Evolutionary conservation across 2,329 filamentous ascomycete species (phyloP), one percentile per base, ranked within the genome.

Genomic region (Botrytis pseudocinerea): DNA sequence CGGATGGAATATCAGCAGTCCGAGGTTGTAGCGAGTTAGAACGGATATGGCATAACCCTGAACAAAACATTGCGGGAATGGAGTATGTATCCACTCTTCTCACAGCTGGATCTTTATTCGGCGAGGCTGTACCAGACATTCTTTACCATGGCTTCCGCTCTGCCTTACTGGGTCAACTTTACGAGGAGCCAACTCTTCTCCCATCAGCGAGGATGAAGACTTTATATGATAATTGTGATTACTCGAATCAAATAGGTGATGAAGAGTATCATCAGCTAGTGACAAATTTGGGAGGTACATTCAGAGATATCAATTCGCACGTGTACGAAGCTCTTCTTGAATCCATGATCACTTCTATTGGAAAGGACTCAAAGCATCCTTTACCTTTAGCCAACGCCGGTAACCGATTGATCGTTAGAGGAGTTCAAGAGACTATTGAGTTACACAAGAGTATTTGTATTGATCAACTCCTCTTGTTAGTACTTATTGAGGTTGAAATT

Each of bases 401-500:
- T 28, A 88, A 90, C 59, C 93, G 90, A 77, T 83, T 94, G 2
- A 85, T 94, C 22, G 88, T 97, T 18, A 91, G 90, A 75, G 91
- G 93, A 10, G 90, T 93, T 0, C 92, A 95, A 79, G 94, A 98
- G 80, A 91, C 89, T 20, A 87, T 96, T 10, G 87, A 92, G 69
- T 83, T 93, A 46, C 91, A 92, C 74, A 91, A 90, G 83, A 89
- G 89, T 74, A 85, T 96, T 14, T 89, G 97, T 69, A 90, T 97
- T 75, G 94, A 95, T 79, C 88, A 98, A 73, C 84, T 98, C 3
- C 87, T 96, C 4, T 86, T 99, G 10, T 86, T 97, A 25, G 87
- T 96, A 16, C 94, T 98, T 81, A 92, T 98, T 86, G 92, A 96
- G 80, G 91, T 91, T 57, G 93, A 96, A 79, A 88, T 93, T 70